A percentile compares a stretch with the other conserved stretches of the same genome.
Evolutionary conservation across 2,329 filamentous ascomycete species (phyloP).

Genomic region (Apiospora phragmitis): DNA sequence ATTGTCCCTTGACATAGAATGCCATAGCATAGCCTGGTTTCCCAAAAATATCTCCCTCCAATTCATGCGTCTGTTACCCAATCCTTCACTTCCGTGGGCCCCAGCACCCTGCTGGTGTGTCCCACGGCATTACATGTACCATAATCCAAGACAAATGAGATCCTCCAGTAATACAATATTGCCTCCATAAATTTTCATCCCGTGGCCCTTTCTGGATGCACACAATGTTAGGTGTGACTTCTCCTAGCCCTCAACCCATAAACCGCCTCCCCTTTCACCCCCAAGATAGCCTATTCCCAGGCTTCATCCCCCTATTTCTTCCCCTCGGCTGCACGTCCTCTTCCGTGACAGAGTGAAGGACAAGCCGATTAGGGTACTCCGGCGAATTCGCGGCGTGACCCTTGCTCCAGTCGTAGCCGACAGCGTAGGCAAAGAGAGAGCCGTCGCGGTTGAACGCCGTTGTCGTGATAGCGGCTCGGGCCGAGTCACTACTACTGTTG

Average conservation of each 20-base stretch:
- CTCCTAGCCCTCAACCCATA: neutral
- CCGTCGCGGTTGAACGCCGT: conserved; percentile 64
- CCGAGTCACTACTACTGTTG: conserved; percentile 20
- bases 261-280: neutral
- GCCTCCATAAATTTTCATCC: neutral
- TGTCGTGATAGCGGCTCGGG: conserved; percentile 59
- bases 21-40: neutral
- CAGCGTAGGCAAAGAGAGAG: conserved; percentile 57
- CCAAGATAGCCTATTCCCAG: neutral
- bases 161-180: conserved; percentile 16
- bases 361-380: conserved; percentile 26
- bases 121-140: conserved; percentile 8
- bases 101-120: neutral
- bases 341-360: conserved; percentile 28
- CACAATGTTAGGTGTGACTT: neutral
- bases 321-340: conserved; percentile 21
- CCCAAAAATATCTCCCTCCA: neutral
- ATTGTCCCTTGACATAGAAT: neutral
- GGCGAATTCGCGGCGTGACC: conserved; percentile 46
- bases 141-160: conserved; percentile 16
- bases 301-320: neutral
- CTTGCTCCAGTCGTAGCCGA: conserved; percentile 74
- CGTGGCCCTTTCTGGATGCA: neutral
- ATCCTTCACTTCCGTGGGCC: neutral
- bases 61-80: neutral